phyloP scores from a whole-genome alignment of 148 eudicot species.

The Amaranthus cruentus region DNA sequence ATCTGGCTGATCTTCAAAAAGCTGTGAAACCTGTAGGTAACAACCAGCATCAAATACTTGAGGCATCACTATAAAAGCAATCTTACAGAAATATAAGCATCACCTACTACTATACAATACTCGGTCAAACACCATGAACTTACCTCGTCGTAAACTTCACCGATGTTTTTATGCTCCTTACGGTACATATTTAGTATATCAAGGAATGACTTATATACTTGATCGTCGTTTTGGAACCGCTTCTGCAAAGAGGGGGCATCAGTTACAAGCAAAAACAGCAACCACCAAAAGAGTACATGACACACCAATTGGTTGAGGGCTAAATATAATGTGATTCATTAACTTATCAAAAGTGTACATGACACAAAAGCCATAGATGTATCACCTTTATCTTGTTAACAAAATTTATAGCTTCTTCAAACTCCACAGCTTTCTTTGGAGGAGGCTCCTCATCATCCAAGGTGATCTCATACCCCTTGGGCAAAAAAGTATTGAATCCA shows the following conservation, averaged over 20 bases:
- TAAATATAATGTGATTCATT: no score
- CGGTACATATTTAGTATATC: constrained; percentile 92
- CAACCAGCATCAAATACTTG: not conserved
- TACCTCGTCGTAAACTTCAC: constrained; percentile 94
- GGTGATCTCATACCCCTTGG: constrained; percentile 93
- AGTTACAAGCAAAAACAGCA: not conserved
- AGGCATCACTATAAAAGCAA: not conserved
- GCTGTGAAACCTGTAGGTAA: constrained; percentile 59
- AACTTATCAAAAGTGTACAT: no score
- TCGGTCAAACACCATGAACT: not conserved
- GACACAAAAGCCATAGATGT: not conserved
- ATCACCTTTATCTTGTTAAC: constrained; percentile 98
- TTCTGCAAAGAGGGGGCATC: constrained; percentile 39
- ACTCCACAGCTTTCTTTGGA: constrained; percentile 79
- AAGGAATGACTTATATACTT: constrained; percentile 85
- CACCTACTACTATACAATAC: constrained; percentile 5
- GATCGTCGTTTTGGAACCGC: constrained; percentile 87
- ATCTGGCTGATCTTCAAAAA: constrained; percentile 79
- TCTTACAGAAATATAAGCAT: constrained; percentile 9
- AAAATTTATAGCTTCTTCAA: constrained; percentile 91
- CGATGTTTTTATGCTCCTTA: constrained; percentile 81
- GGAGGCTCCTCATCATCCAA: constrained; percentile 70
- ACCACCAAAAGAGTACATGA: not conserved
- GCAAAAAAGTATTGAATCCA: constrained; percentile 96
- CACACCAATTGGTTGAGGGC: no score